Conservation (phyloP, 2,329 filamentous ascomycete genomes). For the Emmonsia crescens region DNA sequence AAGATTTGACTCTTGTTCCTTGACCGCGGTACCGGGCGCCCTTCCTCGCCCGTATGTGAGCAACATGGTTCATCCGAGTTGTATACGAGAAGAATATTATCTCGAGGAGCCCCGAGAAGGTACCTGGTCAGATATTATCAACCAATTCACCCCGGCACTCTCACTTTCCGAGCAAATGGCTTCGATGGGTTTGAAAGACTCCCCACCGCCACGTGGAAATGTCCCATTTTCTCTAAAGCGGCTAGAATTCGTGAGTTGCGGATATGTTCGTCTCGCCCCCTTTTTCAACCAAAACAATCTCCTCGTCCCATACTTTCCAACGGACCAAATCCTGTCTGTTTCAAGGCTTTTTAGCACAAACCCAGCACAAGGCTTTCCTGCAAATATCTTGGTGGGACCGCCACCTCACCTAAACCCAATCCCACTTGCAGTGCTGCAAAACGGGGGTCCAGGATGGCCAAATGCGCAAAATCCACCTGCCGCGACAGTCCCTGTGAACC, state of each 20-base stretch:
- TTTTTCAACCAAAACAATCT: conserved; percentile 30
- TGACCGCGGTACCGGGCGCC: conserved; percentile 38
- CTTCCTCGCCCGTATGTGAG: conserved; percentile 6
- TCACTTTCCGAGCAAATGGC: conserved; percentile 28
- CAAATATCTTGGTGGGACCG: not conserved
- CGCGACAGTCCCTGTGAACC: not conserved
- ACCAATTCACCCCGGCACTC: conserved; percentile 40
- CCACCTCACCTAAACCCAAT: not conserved
- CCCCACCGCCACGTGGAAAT: conserved; percentile 14
- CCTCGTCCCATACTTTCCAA: conserved; percentile 13
- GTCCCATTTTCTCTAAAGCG: conserved; percentile 20
- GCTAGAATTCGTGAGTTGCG: conserved; percentile 50
- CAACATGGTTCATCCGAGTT: conserved; percentile 6
- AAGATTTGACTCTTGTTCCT: conserved; percentile 53
- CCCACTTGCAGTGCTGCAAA: not conserved
- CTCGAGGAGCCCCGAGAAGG: conserved; percentile 28
- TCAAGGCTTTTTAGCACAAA: not conserved
- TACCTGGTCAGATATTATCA: conserved; percentile 42
- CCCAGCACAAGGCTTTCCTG: not conserved
- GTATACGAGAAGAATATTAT: conserved; percentile 22
- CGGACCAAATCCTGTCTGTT: not conserved
- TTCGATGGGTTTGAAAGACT: conserved; percentile 15
- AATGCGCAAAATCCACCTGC: not conserved
- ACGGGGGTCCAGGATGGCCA: not conserved
- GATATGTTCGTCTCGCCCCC: conserved; percentile 42